Evolutionary conservation across 2,329 filamentous ascomycete species (phyloP), one percentile per base, ranked within the genome.

Genomic region (Trichoderma aggressivum): DNA sequence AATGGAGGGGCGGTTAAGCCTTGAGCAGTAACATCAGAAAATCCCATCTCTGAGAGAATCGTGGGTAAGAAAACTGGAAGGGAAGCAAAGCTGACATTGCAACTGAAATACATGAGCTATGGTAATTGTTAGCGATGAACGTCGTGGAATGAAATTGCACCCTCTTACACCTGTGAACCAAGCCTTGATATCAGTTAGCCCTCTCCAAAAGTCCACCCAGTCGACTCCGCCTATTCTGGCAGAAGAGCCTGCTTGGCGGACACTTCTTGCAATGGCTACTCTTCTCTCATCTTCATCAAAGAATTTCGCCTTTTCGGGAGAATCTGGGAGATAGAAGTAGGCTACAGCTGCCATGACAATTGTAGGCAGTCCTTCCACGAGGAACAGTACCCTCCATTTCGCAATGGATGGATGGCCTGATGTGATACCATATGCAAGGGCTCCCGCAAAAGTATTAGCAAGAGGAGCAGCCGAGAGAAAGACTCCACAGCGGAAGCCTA

Each of bases 41-140:
- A 83, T 4, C 82, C 82, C 79, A 84, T 80, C 28, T 80, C 78
- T 30, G 78, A 39, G 11, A 84, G 74, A 58, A 84, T 83, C 7
- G 81, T 83, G 1, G 82, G 82, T 2, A 84, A 76, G 60, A 82
- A 84, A 24, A 81, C 81, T 3, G 82, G 80, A 4, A 84, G 75
- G 1, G 77, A 79, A 0, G 81, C 80, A 68, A 83, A 84, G 21
- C 79, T 77, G 70, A 75, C 77, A 69, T 81, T 81, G 73, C 80
- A 81, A 71, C 79, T 80, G 71, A 83, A 83, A 71, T 82, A 79
- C 21, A 83, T 82, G 1, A 75, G 47, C 50, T 77, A 58, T 79
- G 81, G 66, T 79, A 81, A 65, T 16, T 80, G 75, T 71, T 6
- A 62, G 30, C 28, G 11, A 5, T 16, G 16, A 24, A 2, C 7